Evolutionary conservation across 441 rosid genomes (phyloP), one percentile per base, ranked within the genome.

Genomic region (Biscutella laevigata): DNA sequence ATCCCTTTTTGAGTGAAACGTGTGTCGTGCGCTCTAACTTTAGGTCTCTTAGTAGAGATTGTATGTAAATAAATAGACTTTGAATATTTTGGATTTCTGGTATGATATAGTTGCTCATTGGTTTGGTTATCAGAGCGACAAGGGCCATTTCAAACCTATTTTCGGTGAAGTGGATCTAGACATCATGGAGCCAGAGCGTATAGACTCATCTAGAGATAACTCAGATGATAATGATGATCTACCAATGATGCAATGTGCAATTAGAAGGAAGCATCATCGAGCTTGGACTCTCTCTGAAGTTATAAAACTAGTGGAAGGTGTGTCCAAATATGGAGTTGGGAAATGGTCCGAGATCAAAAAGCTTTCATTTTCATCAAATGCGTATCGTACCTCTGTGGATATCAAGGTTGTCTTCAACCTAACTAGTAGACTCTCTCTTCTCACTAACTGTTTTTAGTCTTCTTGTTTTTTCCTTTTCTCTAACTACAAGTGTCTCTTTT

Each of bases 221-320:
- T 74, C 83, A 10, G 79, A 74, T 60, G 84, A 76, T 22, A 69
- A 76, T 57, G 3, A 22, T 11, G 12, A 72, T 20, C 75, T 66
- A 49, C 80, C 80, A 32, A 70, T 78, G 0, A 55, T 69, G 24
- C 81, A 75, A 71, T 84, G 79, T 60, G 85, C 79, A 61, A 36
- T 74, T 8, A 76, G 87, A 73, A 76, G 94, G 81, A 91, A 91
- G 67, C 96, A 85, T 75, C 98, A 88, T 65, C 82, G 88, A 69
- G 94, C 95, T 29, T 92, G 98, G 98, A 79, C 95, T 60, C 77
- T 88, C 24, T 59, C 88, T 3, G 98, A 88, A 79, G 96, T 92
- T 55, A 75, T 33, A 71, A 83, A 75, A 68, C 79, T 88, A 52
- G 82, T 87, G 26, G 91, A 83, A 8, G 95, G 96, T 63, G 96